phyloP scores from a whole-genome alignment of 805 yeast species.

The Candida morakotiae region DNA sequence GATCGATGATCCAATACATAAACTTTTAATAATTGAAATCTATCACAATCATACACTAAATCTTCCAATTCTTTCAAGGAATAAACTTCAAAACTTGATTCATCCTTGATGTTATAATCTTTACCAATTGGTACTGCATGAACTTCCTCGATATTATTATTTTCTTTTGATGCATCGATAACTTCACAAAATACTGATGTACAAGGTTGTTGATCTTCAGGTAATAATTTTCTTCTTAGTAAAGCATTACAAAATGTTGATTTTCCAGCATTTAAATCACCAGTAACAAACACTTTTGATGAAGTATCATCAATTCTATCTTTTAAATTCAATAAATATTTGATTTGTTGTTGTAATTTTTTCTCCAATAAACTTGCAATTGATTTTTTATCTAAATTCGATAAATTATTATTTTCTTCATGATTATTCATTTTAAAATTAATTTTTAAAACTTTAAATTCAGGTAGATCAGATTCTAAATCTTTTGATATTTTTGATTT shows the following conservation, averaged over 20 bases:
- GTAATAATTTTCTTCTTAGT: constrained; percentile 69
- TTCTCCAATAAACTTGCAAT: constrained; percentile 66
- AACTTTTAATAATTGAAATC: constrained; percentile 68
- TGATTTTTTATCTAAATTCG: constrained; percentile 62
- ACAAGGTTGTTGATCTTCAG: constrained; percentile 97
- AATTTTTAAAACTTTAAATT: constrained; percentile 60
- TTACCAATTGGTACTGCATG: constrained; percentile 70
- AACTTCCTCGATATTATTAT: constrained; percentile 77
- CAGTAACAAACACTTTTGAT: constrained; percentile 93
- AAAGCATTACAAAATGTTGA: constrained; percentile 93
- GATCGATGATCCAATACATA: constrained; percentile 77
- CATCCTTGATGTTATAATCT: constrained; percentile 51
- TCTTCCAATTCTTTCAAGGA: constrained; percentile 55
- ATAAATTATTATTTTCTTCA: constrained; percentile 35
- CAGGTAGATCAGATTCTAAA: constrained; percentile 21
- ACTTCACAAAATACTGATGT: constrained; percentile 96
- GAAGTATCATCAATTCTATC: constrained; percentile 85
- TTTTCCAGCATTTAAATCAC: constrained; percentile 95
- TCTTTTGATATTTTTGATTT: constrained; percentile 9
- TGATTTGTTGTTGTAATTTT: constrained; percentile 58
- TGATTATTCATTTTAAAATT: constrained; percentile 53
- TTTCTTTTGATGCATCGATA: constrained; percentile 68
- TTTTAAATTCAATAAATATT: constrained; percentile 66
- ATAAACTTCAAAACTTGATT: constrained; percentile 58
- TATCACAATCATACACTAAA: constrained; percentile 71